phyloP scores from a whole-genome alignment of 768 basidiomycete genomes.

The Pleurotus tuoliensis region DNA sequence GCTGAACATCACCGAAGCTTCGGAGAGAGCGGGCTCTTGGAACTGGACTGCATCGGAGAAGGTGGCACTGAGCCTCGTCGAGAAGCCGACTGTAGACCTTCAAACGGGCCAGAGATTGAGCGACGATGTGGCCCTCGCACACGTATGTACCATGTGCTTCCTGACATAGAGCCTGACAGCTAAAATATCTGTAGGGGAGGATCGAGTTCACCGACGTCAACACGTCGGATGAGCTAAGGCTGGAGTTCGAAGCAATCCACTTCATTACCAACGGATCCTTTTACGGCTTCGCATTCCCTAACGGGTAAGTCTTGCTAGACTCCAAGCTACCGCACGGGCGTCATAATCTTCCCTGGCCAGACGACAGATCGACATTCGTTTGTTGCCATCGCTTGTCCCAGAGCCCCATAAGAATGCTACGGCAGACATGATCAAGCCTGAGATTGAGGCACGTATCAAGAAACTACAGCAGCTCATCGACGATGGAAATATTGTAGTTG shows the following conservation, averaged over 20 bases:
- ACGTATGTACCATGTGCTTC: slow-evolving; percentile 42
- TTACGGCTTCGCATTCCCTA: slow-evolving; percentile 67
- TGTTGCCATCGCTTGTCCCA: slow-evolving; percentile 66
- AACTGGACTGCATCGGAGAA: slow-evolving; percentile 67
- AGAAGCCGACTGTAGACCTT: slow-evolving; percentile 42
- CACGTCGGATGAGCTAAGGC: slow-evolving; percentile 52
- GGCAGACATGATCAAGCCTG: slow-evolving; percentile 52
- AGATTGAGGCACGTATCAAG: slow-evolving; percentile 53
- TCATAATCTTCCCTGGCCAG: slow-evolving; percentile 24
- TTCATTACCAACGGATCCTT: slow-evolving; percentile 70
- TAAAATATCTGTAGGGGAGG: slow-evolving; percentile 47
- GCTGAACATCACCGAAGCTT: slow-evolving; percentile 46
- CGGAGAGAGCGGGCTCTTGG: slow-evolving; percentile 53
- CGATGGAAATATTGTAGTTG: slow-evolving; percentile 46
- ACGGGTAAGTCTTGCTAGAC: slow-evolving; percentile 40
- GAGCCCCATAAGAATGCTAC: slow-evolving; percentile 51
- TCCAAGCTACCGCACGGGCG: not conserved
- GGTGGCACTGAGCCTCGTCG: slow-evolving; percentile 61
- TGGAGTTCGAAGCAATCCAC: slow-evolving; percentile 79
- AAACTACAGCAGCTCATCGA: slow-evolving; percentile 64
- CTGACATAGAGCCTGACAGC: not conserved
- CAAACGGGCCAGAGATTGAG: slow-evolving; percentile 27
- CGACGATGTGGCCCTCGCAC: slow-evolving; percentile 55
- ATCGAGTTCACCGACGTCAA: slow-evolving; percentile 58
- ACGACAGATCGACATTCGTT: slow-evolving; percentile 58